Conservation (phyloP, 345 rosid species). For the Corymbia maculata region DNA sequence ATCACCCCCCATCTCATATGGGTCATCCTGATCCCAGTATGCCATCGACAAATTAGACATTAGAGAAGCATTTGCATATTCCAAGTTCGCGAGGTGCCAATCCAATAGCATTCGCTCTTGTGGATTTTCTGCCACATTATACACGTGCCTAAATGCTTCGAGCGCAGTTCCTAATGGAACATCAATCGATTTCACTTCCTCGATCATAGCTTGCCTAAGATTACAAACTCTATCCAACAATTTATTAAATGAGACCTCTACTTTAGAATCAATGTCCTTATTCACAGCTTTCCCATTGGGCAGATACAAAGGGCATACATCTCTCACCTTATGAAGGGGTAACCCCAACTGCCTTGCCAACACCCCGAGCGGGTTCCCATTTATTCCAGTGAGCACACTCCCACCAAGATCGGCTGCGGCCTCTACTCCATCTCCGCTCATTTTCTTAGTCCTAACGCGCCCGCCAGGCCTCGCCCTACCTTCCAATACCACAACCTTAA, state of each 20-base stretch:
- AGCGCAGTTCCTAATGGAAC: slow-evolving; percentile 79
- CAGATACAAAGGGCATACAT: slow-evolving; percentile 84
- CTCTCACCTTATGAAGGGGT: slow-evolving; percentile 96
- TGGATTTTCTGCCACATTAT: slow-evolving; percentile 68
- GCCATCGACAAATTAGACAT: slow-evolving; percentile 90
- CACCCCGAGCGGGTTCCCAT: slow-evolving; percentile 92
- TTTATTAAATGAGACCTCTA: slow-evolving; percentile 82
- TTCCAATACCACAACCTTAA: slow-evolving; percentile 83
- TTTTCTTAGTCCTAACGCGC: slow-evolving; percentile 70
- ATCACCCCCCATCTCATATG: slow-evolving; percentile 97
- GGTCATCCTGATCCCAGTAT: slow-evolving; percentile 98
- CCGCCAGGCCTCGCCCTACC: slow-evolving; percentile 85
- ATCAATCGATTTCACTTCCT: slow-evolving; percentile 84
- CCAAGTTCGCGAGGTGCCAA: slow-evolving; percentile 95
- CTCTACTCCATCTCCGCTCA: slow-evolving; percentile 69
- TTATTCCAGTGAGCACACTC: slow-evolving; percentile 90
- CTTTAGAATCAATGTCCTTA: slow-evolving; percentile 63
- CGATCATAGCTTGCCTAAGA: slow-evolving; percentile 92
- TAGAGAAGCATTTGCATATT: slow-evolving; percentile 89
- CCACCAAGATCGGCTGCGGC: slow-evolving; percentile 92
- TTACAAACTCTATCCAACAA: slow-evolving; percentile 86
- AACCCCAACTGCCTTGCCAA: slow-evolving; percentile 78
- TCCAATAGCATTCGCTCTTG: slow-evolving; percentile 82
- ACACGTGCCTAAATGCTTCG: slow-evolving; percentile 69
- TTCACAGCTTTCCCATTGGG: slow-evolving; percentile 75